Conservation (phyloP, 2,329 filamentous ascomycete species). For the Septoria petroselini region DNA sequence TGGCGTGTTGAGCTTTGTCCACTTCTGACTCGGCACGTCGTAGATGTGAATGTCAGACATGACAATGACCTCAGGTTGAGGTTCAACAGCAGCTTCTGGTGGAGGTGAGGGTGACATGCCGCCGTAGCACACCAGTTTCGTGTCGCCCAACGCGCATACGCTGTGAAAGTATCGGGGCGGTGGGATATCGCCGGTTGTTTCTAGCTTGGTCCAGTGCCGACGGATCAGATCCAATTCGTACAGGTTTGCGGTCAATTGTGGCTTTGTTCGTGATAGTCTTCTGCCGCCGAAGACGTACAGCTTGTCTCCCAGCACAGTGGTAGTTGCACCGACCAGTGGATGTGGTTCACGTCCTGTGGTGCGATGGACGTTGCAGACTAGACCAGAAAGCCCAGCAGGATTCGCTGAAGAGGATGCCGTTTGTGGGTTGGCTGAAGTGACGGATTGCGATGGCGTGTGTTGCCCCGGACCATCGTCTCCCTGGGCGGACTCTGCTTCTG, state of each 20-base stretch:
- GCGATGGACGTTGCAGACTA: slow-evolving; percentile 68
- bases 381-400: slow-evolving; percentile 61
- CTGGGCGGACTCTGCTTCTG: slow-evolving; percentile 36
- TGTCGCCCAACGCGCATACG: slow-evolving; percentile 87
- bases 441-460: slow-evolving; percentile 33
- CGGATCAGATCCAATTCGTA: slow-evolving; percentile 91
- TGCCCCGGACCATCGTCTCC: slow-evolving; percentile 30
- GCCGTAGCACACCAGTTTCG: slow-evolving; percentile 95
- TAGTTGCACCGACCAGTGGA: slow-evolving; percentile 89
- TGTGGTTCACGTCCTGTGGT: slow-evolving; percentile 91
- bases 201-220: slow-evolving; percentile 88
- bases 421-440: slow-evolving; percentile 18
- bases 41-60: slow-evolving; percentile 99
- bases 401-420: slow-evolving; percentile 38
- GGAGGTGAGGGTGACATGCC: slow-evolving; percentile 77
- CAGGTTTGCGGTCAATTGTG: slow-evolving; percentile 81
- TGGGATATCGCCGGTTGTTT: slow-evolving; percentile 78
- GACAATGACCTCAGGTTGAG: slow-evolving; percentile 63
- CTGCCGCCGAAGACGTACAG: slow-evolving; percentile 95
- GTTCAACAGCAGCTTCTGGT: slow-evolving; percentile 68
- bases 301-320: slow-evolving; percentile 91
- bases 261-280: slow-evolving; percentile 77
- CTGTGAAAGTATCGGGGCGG: slow-evolving; percentile 96
- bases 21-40: slow-evolving; percentile 75
- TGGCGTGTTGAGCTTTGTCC: slow-evolving; percentile 71